Percentiles rank a stretch among this genome's conserved stretches.
These are phyloP conservation scores for Annona cherimola DNA, from an alignment of 164 flowering plant species.

Conservation along the genomic window DNA sequence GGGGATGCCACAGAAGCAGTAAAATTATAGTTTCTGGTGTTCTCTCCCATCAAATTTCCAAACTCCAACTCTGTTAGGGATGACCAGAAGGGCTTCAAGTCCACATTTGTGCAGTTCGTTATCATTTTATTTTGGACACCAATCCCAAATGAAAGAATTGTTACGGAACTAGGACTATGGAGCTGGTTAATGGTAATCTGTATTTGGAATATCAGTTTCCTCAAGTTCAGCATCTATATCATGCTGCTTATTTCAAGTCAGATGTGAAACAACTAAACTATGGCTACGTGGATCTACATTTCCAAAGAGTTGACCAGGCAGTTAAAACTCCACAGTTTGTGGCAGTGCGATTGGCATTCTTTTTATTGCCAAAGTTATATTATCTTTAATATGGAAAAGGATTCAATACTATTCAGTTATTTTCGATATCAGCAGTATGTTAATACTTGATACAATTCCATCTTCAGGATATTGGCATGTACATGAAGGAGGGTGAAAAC, in stretches of 20 bases:
- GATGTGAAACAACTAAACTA: neutral
- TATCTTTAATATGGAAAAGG: too few species aligned
- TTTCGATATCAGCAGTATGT: too few species aligned
- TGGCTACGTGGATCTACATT: neutral
- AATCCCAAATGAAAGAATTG: neutral
- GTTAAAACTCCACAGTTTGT: too few species aligned
- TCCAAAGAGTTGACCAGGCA: neutral
- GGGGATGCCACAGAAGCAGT: neutral
- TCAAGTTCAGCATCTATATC: neutral
- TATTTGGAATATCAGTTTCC: neutral
- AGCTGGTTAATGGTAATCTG: neutral
- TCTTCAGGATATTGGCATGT: slow-evolving; percentile 65
- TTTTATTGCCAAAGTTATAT: too few species aligned
- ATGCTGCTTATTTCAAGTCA: neutral
- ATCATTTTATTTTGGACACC: neutral
- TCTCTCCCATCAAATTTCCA: neutral
- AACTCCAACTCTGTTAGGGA: neutral
- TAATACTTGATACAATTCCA: neutral
- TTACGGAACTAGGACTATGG: neutral
- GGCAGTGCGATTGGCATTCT: too few species aligned
- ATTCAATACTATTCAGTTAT: too few species aligned
- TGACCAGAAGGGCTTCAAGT: neutral
- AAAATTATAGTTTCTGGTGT: neutral
- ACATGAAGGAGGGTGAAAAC: slow-evolving; percentile 78
- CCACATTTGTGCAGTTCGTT: neutral